Evolutionary conservation across 495 filamentous ascomycete species (phyloP), one percentile per base, ranked within the genome.

Genomic region (Saxispiralis lemnorum): DNA sequence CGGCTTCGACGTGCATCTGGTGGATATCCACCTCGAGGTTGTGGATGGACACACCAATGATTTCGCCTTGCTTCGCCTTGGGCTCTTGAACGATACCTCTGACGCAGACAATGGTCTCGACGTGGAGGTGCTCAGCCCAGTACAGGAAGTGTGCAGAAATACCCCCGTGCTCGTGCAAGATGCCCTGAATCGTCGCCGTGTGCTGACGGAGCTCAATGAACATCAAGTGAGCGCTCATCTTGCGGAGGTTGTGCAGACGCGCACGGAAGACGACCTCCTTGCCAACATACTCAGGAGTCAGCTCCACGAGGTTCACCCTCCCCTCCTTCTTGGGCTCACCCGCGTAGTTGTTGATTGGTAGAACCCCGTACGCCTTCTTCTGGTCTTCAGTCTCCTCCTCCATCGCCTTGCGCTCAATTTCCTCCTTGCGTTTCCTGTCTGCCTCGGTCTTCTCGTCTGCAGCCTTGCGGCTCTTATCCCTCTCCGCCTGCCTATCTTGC

Each of bases 201-300:
- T 82, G 78, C 66, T 93, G 79, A 44, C 86, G 70, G 43, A 96
- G 71, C 61, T 89, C 83, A 55, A 95, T 70, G 65, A 96, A 95
- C 43, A 75, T 80, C 67, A 95, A 76, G 64, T 94, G 92, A 47
- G 84, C 80, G 51, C 83, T 82, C 66, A 95, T 83, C 47, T 81
- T 78, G 49, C 88, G 70, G 16, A 81, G 66, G 63, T 89, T 93
- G 59, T 94, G 84, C 19, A 95, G 67, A 62, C 83, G 80, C 6
- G 81, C 88, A 15, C 87, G 73, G 46, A 96, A 72, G 17, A 74
- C 71, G 34, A 95, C 68, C 46, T 77, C 75, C 65, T 87, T 77
- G 48, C 81, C 81, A 28, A 82, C 64, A 53, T 76, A 47, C 15
- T 47, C 40, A 15, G 48, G 20, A 24, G 44, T 43, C 6, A 65